These are phyloP conservation scores for Lumnitzera littorea DNA, from an alignment of 345 rosid genomes.

Conservation along the genomic window DNA sequence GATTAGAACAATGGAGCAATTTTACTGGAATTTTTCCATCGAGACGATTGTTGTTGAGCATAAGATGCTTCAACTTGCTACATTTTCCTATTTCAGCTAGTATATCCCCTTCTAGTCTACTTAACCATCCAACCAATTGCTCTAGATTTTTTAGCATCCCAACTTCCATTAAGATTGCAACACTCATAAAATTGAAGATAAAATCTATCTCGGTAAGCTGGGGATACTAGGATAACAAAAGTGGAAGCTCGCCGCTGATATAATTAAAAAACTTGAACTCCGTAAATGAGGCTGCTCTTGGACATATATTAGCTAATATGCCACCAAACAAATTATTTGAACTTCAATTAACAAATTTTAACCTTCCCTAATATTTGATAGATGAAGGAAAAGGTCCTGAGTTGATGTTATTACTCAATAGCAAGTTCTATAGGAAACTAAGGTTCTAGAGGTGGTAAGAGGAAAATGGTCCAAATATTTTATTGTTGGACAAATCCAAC, in stretches of 20 bases:
- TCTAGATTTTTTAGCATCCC: slow-evolving; percentile 76
- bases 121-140: slow-evolving; percentile 88
- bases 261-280: slow-evolving; percentile 79
- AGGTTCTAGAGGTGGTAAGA: slow-evolving; percentile 47
- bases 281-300: slow-evolving; percentile 66
- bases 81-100: slow-evolving; percentile 49
- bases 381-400: slow-evolving; percentile 70
- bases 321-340: slow-evolving; percentile 16
- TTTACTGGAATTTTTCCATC: slow-evolving; percentile 70
- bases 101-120: slow-evolving; percentile 63
- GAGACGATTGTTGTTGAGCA: slow-evolving; percentile 77
- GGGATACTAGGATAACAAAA: slow-evolving; percentile 60
- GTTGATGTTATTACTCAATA: slow-evolving; percentile 62
- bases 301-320: slow-evolving; percentile 75
- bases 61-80: slow-evolving; percentile 40
- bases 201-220: slow-evolving; percentile 65
- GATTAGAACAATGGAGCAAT: slow-evolving; percentile 67
- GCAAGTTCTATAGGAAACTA: slow-evolving; percentile 48
- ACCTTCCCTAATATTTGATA: slow-evolving; percentile 51
- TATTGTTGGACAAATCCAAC: slow-evolving; percentile 83
- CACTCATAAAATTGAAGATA: slow-evolving; percentile 76
- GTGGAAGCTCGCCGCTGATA: slow-evolving; percentile 70
- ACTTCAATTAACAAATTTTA: slow-evolving; percentile 61
- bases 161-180: slow-evolving; percentile 66
- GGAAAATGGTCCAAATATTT: slow-evolving; percentile 68